Base-by-base conservation (phyloP, 2,329 filamentous ascomycete genomes). In the Cladosporium sp. region DNA sequence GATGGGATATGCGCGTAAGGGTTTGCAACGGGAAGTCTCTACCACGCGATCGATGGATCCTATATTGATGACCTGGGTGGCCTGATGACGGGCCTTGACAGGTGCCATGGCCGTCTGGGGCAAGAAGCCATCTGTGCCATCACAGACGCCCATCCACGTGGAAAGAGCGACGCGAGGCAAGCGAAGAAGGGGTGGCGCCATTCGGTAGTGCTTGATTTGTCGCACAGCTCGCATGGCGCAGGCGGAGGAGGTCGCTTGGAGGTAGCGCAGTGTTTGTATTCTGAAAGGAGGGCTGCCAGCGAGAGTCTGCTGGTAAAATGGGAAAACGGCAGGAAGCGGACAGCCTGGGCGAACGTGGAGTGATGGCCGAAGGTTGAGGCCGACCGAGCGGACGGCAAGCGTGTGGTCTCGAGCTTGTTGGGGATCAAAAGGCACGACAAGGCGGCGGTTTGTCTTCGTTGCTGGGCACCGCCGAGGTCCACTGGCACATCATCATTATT, bases 321-420 rank as follows among this genome's bases (percentile, higher is more conserved):
- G 28, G 11, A 36, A 58, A 1, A 36, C 34, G 55, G 55, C 15
- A 58, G 32, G 30, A 58, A 21, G 55, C 55, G 55, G 55, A 32
- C 55, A 28, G 32, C 14, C 2, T 41, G 34, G 24, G 55, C 55
- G 32, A 58, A 58, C n/a, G 55, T 41, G 55, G 55, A 58, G 55
- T 38, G 34, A 58, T 24, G 34, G 34, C 55, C 55, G 55, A 58
- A 58, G 55, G 55, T 58, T 58, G 55, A 58, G 55, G 55, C 49
- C 34, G 34, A 32, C 34, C 34, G 24, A 58, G 55, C 55, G 55
- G 34, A 41, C 26, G 12, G 32, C 6, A 38, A 38, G 34, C 55
- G 32, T 14, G n/a, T 24, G 34, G 15, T 34, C 32, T 36, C 32
- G 30, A 32, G 32, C 52, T 58, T 58, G 55, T 58, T 58, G 55